Base-by-base conservation (phyloP, 495 filamentous ascomycete genomes). In the Hypoxylon lienhwacheense region DNA sequence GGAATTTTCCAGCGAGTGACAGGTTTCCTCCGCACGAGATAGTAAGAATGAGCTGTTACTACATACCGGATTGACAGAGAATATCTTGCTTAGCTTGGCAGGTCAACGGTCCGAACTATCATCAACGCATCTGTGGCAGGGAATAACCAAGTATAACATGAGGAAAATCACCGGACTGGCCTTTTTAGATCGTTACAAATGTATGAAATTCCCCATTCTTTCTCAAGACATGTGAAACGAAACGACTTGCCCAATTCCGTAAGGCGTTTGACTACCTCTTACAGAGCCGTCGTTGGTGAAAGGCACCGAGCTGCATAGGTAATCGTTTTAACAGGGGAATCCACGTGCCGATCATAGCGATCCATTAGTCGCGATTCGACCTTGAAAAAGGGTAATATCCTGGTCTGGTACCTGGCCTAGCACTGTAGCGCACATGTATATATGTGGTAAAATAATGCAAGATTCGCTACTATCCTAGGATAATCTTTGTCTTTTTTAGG, bases 271-370 rank as follows among this genome's bases (percentile, higher is more conserved):
- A 40, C n/a, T n/a, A n/a, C n/a, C n/a, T n/a, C n/a, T 29, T 53
- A 32, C 42, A 47, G 15, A 44, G 22, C n/a, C 32, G 26, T 31
- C 15, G 6, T 3, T 22, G 16, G 41, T 29, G 25, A 24, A 47
- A 26, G 34, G 47, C 40, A 12, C 17, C 28, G 47, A 45, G 43
- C 33, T 52, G 47, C 47, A 42, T 51, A 43, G n/a, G n/a, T n/a
- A n/a, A 34, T 41, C 40, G 43, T 42, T 36, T 53, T 31, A 52
- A 61, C 52, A 56, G 42, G 52, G 58, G 43, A 61, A 61, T 40
- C 52, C 58, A 61, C 55, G 58, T 61, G 58, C 58, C 58, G 58
- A 61, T 61, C 58, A 47, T 47, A 42, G 40, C 17, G 31, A 19
- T 22, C 45, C 34, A 7, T 12, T 25, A 51, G 40, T 51, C 46